Conservation (phyloP, 1,284 basidiomycete genomes). For the Vanrija humicola region DNA sequence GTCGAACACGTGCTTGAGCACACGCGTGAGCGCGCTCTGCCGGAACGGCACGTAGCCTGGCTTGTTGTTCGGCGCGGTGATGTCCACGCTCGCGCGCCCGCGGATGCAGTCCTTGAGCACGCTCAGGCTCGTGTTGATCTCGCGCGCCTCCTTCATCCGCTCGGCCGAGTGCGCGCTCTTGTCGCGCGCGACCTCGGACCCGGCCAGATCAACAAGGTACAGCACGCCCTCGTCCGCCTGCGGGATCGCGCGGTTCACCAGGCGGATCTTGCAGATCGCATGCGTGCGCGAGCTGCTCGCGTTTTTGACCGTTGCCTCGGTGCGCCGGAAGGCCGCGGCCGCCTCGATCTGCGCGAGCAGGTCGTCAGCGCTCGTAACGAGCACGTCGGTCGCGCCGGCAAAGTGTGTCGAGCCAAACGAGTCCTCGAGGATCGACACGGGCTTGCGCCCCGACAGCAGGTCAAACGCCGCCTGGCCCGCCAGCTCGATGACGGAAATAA, state of each 20-base stretch:
- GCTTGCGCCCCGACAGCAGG: neutral
- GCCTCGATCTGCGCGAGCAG: neutral
- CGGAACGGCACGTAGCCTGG: neutral
- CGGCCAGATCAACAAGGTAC: conserved; percentile 1
- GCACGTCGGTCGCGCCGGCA: neutral
- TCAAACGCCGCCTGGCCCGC: neutral
- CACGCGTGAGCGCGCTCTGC: neutral
- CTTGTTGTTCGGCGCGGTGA: neutral
- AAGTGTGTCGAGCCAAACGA: neutral
- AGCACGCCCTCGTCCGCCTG: neutral
- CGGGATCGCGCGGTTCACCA: neutral
- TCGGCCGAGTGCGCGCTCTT: neutral
- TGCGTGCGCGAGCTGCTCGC: neutral
- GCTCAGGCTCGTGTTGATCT: conserved; percentile 1
- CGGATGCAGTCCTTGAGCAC: conserved; percentile 6
- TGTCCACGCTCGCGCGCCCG: neutral
- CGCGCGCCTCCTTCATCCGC: conserved; percentile 5
- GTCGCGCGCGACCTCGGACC: conserved; percentile 1
- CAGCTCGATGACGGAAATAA: neutral
- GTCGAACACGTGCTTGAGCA: conserved; percentile 6
- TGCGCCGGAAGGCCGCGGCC: conserved; percentile 1
- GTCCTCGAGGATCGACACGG: conserved; percentile 1
- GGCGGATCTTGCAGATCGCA: conserved; percentile 1
- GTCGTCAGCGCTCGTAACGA: neutral
- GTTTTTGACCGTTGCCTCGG: conserved; percentile 2